phyloP scores from a whole-genome alignment of 805 yeast species.

The Pichia heedii region DNA sequence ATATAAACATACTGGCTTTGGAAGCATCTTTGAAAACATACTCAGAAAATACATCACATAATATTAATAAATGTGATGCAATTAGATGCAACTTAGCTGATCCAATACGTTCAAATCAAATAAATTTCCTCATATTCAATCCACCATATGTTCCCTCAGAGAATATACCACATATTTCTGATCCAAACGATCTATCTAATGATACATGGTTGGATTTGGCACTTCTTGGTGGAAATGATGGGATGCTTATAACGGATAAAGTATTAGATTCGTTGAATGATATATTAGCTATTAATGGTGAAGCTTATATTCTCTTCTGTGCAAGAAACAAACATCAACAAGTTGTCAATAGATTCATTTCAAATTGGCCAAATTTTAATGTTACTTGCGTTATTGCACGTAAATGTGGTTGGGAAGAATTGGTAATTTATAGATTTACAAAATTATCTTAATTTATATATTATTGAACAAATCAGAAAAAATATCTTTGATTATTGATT shows the following conservation, averaged over 20 bases:
- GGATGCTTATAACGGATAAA: conserved; percentile 75
- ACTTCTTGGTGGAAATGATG: conserved; percentile 78
- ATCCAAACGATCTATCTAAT: conserved; percentile 23
- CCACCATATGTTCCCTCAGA: conserved; percentile 97
- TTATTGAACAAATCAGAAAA: conserved; percentile 43
- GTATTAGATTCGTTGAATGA: conserved; percentile 47
- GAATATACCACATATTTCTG: conserved; percentile 54
- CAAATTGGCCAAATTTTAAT: conserved; percentile 35
- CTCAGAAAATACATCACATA: conserved; percentile 12
- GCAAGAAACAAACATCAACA: conserved; percentile 76
- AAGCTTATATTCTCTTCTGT: conserved; percentile 84
- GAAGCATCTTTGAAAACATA: conserved; percentile 37
- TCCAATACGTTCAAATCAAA: conserved; percentile 41
- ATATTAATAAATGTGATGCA: conserved; percentile 10
- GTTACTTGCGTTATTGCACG: conserved; percentile 48
- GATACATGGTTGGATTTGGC: conserved; percentile 85
- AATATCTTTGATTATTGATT: conserved; percentile 47
- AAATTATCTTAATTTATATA: conserved; percentile 13
- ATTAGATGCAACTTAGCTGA: conserved; percentile 29
- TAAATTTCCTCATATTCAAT: conserved; percentile 78
- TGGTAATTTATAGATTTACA: conserved; percentile 61
- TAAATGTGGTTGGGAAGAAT: conserved; percentile 94
- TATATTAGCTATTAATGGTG: conserved; percentile 50
- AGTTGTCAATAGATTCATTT: conserved; percentile 41
- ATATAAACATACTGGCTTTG: conserved; percentile 75